Percentiles rank a stretch among this genome's conserved stretches.
Evolutionary conservation across 108 stramenopile genomes (phyloP).

Genomic region (Fistulifera solaris): DNA sequence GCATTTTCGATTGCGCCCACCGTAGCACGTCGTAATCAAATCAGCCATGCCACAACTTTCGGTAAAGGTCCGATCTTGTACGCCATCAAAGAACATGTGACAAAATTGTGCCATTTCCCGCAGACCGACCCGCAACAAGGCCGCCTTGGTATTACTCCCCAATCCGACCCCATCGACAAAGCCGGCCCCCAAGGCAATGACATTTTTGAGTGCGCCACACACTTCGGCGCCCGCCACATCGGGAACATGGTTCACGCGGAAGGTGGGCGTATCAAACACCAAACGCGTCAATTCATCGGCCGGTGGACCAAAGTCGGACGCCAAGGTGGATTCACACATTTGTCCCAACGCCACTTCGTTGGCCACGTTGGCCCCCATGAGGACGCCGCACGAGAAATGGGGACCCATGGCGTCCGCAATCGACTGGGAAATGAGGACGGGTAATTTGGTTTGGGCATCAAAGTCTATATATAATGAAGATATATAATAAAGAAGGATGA

Average conservation of each 20-base stretch:
- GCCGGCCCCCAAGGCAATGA: conserved; percentile 93
- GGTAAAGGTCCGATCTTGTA: conserved; percentile 73
- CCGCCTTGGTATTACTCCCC: conserved; percentile 96
- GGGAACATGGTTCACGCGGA: conserved; percentile 80
- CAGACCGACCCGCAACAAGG: conserved; percentile 83
- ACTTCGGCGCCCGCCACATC: conserved; percentile 90
- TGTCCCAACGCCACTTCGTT: conserved; percentile 87
- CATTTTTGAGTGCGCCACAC: conserved; percentile 95
- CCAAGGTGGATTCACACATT: conserved; percentile 94
- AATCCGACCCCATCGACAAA: conserved; percentile 88
- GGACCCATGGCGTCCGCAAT: conserved; percentile 74
- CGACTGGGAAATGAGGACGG: conserved; percentile 63
- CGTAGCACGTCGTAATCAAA: conserved; percentile 95
- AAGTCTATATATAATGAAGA: conserved; percentile 52
- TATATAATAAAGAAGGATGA: background rate
- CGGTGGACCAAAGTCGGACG: conserved; percentile 63
- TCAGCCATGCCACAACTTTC: conserved; percentile 96
- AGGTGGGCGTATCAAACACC: conserved; percentile 72
- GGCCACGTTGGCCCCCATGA: conserved; percentile 99
- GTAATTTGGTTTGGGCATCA: conserved; percentile 41
- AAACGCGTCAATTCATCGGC: conserved; percentile 65
- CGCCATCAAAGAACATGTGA: conserved; percentile 70
- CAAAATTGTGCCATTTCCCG: conserved; percentile 90
- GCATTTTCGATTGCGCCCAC: conserved; percentile 91
- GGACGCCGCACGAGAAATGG: conserved; percentile 70